Evolutionary conservation across 2,329 filamentous ascomycete species (phyloP).

Genomic region (Rutstroemia sp.): DNA sequence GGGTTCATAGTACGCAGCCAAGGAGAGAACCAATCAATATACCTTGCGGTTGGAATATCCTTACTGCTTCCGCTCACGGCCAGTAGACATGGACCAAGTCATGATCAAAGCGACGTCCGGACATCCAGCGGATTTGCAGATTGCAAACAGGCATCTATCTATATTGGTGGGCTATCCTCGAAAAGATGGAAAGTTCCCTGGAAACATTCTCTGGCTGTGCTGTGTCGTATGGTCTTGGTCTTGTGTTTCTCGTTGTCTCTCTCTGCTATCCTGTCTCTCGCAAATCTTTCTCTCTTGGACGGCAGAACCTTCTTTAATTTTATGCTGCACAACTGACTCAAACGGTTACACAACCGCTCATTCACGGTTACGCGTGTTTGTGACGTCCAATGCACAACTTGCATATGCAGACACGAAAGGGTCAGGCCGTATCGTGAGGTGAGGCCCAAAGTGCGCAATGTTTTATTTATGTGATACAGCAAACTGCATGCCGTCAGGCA

Average conservation of each 20-base stretch:
- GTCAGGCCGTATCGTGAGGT: neutral
- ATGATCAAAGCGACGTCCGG: conserved; percentile 1
- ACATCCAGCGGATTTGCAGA: neutral
- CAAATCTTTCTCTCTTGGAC: neutral
- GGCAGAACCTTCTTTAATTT: too few species aligned
- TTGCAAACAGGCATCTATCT: neutral
- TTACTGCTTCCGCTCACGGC: conserved; percentile 1
- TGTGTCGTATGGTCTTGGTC: neutral
- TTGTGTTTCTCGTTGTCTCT: neutral
- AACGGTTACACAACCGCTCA: too few species aligned
- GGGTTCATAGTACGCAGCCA: neutral
- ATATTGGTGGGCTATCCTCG: neutral
- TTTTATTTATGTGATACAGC: neutral
- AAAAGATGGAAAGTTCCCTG: neutral
- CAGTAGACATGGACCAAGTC: neutral
- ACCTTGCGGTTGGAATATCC: conserved; percentile 3
- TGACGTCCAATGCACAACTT: neutral
- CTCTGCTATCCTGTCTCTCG: neutral
- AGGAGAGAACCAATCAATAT: neutral
- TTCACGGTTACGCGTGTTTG: too few species aligned
- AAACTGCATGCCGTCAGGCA: neutral
- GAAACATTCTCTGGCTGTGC: neutral
- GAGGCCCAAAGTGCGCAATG: neutral
- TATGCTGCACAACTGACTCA: too few species aligned
- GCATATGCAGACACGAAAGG: too few species aligned